phyloP scores from a whole-genome alignment of 2,329 filamentous ascomycete species.

The Colletotrichum agaves region DNA sequence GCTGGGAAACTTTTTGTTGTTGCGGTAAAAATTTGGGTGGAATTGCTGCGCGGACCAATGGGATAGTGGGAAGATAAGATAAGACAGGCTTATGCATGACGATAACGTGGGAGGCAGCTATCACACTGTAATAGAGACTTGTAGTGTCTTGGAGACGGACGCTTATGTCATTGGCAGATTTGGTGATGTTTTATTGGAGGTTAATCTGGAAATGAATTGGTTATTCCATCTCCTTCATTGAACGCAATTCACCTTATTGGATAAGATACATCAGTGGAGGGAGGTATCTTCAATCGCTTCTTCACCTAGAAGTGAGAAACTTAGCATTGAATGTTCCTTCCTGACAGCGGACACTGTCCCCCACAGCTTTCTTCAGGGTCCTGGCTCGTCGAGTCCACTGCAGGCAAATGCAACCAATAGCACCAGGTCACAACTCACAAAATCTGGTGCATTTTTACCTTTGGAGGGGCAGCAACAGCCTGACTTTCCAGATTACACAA shows the following conservation, averaged over 20 bases:
- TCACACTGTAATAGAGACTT: constrained; percentile 7
- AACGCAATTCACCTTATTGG: no score
- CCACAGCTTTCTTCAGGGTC: constrained; percentile 26
- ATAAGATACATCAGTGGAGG: no score
- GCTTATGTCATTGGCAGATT: not conserved
- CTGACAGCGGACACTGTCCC: constrained; percentile 28
- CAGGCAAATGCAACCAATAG: constrained; percentile 21
- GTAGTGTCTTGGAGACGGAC: not conserved
- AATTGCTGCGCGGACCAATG: constrained; percentile 24
- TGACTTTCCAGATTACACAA: constrained; percentile 33
- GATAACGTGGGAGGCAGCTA: not conserved
- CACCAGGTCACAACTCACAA: constrained; percentile 26
- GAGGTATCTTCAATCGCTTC: no score
- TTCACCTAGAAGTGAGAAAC: no score
- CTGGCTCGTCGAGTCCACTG: constrained; percentile 23
- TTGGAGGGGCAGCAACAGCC: constrained; percentile 24
- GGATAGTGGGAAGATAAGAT: constrained; percentile 35
- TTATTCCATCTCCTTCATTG: no score
- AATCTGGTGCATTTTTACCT: constrained; percentile 35
- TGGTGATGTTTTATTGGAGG: no score
- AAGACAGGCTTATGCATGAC: constrained; percentile 8
- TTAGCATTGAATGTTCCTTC: not conserved
- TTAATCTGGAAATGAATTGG: no score
- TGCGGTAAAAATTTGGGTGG: constrained; percentile 35
- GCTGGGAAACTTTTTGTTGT: constrained; percentile 36